Evolutionary conservation across 768 basidiomycete species (phyloP).

Genomic region (Lactarius trivialis): DNA sequence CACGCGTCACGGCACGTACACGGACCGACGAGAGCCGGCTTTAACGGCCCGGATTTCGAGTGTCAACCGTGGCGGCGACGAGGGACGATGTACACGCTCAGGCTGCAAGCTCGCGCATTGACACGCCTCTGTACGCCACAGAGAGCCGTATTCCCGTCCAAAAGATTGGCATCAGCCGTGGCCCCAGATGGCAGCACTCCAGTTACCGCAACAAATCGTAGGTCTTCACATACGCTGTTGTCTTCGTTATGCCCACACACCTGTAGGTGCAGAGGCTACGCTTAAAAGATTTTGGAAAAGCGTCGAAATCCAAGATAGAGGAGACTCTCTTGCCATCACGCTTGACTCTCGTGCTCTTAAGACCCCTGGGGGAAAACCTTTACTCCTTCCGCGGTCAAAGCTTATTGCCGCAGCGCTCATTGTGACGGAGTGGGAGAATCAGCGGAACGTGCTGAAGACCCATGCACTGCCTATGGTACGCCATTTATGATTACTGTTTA

Average conservation of each 20-base stretch:
- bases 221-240: constrained; percentile 20
- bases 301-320: constrained; percentile 65
- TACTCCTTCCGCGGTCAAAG: constrained; percentile 67
- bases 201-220: constrained; percentile 62
- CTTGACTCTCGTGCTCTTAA: constrained; percentile 82
- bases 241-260: constrained; percentile 1
- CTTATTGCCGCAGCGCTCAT: constrained; percentile 73
- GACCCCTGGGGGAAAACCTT: constrained; percentile 75
- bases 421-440: constrained; percentile 96
- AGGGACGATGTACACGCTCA: not conserved
- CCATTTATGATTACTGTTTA: constrained; percentile 1
- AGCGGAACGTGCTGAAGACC: constrained; percentile 76
- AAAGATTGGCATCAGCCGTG: not conserved
- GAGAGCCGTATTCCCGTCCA: not conserved
- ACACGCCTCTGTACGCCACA: not conserved
- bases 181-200: constrained; percentile 36
- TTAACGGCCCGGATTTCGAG: not conserved
- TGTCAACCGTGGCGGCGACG: not conserved
- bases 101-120: not conserved
- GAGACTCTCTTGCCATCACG: constrained; percentile 51
- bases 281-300: constrained; percentile 92
- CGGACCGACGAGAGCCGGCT: not conserved
- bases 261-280: constrained; percentile 75
- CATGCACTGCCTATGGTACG: constrained; percentile 87
- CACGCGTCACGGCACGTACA: not conserved